These are phyloP conservation scores for Apiotrichum veenhuisii DNA, from an alignment of 1,284 basidiomycete species.

Conservation along the genomic window DNA sequence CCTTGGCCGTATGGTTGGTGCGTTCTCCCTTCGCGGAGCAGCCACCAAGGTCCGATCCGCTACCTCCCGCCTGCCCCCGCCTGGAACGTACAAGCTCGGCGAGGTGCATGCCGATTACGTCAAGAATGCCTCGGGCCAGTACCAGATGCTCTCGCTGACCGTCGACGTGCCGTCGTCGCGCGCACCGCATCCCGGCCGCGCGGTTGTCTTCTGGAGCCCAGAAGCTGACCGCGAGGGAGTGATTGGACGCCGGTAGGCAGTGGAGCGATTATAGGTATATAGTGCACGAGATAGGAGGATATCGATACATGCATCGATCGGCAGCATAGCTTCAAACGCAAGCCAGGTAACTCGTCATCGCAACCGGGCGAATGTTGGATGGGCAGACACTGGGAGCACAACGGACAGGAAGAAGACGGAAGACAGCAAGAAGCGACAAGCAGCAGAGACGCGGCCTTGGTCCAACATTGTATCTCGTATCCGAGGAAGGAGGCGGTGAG, in stretches of 20 bases:
- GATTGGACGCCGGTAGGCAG: slow-evolving; percentile 19
- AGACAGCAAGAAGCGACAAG: no score
- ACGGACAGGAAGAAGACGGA: no score
- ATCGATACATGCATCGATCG: not conserved
- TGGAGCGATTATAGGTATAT: not conserved
- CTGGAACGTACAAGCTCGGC: slow-evolving; percentile 48
- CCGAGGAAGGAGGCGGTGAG: not conserved
- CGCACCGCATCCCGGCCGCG: slow-evolving; percentile 39
- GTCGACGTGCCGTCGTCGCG: slow-evolving; percentile 42
- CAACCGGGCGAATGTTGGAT: no score
- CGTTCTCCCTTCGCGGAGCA: slow-evolving; percentile 5
- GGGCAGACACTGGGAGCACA: no score
- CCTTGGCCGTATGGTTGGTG: slow-evolving; percentile 3
- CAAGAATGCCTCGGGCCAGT: slow-evolving; percentile 45
- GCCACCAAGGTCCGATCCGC: slow-evolving; percentile 1
- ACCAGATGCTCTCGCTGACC: slow-evolving; percentile 41
- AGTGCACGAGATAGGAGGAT: no score
- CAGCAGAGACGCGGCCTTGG: no score
- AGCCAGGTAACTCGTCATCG: no score
- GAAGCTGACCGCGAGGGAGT: slow-evolving; percentile 45
- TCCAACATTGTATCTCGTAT: no score
- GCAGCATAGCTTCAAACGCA: not conserved
- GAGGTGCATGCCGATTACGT: slow-evolving; percentile 49
- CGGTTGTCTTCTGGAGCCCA: slow-evolving; percentile 43
- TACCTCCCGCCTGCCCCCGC: slow-evolving; percentile 30